Evolutionary conservation across 2,329 filamentous ascomycete species (phyloP), one percentile per base, ranked within the genome.

Genomic region (Xylariaceae sp.): DNA sequence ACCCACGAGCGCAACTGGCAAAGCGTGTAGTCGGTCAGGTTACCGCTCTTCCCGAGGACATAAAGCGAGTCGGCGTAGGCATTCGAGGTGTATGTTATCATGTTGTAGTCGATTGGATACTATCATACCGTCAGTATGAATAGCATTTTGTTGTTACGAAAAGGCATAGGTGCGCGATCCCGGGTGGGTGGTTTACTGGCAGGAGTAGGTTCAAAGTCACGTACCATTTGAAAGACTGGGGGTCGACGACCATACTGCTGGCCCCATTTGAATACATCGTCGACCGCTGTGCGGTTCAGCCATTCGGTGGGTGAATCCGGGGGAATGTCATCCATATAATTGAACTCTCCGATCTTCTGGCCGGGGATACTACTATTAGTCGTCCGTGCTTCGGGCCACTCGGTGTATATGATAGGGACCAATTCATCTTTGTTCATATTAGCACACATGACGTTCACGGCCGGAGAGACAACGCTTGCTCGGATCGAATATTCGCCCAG

Each of bases 221-320:
- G 68, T 70, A 71, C 76, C 47, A 75, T 65, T 53, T 64, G 71
- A 60, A 81, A 85, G 4, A 79, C 74, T 0, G 79, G 84, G 5
- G 80, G 79, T 0, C 72, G 70, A 40, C 83, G 74, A 0, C 66
- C 57, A 50, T 81, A 76, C 34, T 76, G 68, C 1, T 74, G 63
- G 0, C 83, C 83, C 81, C 87, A 91, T 7, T 75, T 74, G 62
- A 92, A 92, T 1, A 91, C 71, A 2, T 87, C 79, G 62, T 91
- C 87, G 0, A 89, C 80, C 0, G 73, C 77, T 0, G 83, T 88
- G 8, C 69, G 67, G 57, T 85, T 85, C 1, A 79, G 64, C 68
- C 72, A 83, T 2, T 74, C 64, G 0, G 66, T 64, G 0, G 64
- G 51, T 0, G 62, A 45, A 6, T 11, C 44, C 0, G 51, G 42